Evolutionary conservation across 83 land plant species (phyloP).

Genomic region (Diphasiastrum complanatum): DNA sequence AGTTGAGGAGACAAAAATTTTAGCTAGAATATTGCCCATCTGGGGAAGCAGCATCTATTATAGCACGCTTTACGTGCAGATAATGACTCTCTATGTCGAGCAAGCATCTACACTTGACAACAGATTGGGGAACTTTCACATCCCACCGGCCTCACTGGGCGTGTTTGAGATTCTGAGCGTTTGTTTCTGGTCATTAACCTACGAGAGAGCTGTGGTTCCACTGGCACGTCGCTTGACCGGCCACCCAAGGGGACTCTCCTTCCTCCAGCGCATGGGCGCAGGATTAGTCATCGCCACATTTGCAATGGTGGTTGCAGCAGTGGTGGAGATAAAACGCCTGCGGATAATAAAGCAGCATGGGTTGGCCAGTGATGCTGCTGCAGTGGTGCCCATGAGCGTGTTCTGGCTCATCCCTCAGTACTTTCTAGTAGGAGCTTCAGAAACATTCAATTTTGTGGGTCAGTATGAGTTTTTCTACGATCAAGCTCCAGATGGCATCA

Average conservation of each 20-base stretch:
- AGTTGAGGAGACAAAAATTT: slow-evolving; percentile 27
- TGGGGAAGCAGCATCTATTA: slow-evolving; percentile 61
- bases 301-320: slow-evolving; percentile 62
- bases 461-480: slow-evolving; percentile 71
- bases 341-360: slow-evolving; percentile 10
- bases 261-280: slow-evolving; percentile 63
- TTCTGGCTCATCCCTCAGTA: slow-evolving; percentile 73
- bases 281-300: slow-evolving; percentile 54
- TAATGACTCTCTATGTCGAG: slow-evolving; percentile 61
- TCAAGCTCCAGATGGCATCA: slow-evolving; percentile 53
- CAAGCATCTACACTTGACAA: slow-evolving; percentile 60
- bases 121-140: slow-evolving; percentile 46
- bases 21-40: slow-evolving; percentile 48
- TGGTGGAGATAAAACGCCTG: slow-evolving; percentile 30
- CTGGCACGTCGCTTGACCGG: slow-evolving; percentile 28
- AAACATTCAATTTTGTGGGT: slow-evolving; percentile 63
- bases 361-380: slow-evolving; percentile 19
- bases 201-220: slow-evolving; percentile 58
- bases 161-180: slow-evolving; percentile 48
- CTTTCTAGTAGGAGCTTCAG: slow-evolving; percentile 52
- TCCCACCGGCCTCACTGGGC: slow-evolving; percentile 76
- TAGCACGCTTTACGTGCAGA: slow-evolving; percentile 56
- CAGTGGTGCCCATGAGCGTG: slow-evolving; percentile 31
- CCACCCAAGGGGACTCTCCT: slow-evolving; percentile 43
- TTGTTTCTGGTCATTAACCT: slow-evolving; percentile 49